Base-by-base conservation (phyloP, 441 rosid species). In the Aleurites moluccanus region DNA sequence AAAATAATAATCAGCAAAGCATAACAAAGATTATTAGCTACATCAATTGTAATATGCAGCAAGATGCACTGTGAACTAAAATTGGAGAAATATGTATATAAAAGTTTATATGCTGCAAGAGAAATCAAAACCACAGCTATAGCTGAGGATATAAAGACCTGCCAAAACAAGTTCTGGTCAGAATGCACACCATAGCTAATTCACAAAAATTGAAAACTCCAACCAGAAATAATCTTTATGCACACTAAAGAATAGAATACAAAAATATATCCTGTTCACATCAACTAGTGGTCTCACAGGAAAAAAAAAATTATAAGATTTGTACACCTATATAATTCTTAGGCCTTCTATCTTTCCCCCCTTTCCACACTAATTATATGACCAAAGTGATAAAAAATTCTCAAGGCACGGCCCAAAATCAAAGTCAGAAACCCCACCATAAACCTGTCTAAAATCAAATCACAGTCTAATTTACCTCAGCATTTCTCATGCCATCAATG, bases 371-470 rank as follows among this genome's bases (percentile, higher is more conserved):
- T 23, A 38, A 57, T 23, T 13, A 20, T 38, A 40, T n/a, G 35
- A 42, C 3, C 44, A 23, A 38, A 70, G 1, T 6, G 10, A 23
- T 38, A 15, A 20, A 56, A 16, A 38, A 21, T 16, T 69, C 50
- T 11, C 16, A 5, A 69, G 14, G 56, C 53, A 71, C 3, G 21
- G 50, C 35, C 47, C 35, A 38, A 56, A 42, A 70, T 40, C 42
- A 60, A 49, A 38, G 20, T 61, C 33, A 27, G 67, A 47, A 72
- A 72, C 45, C n/a, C 47, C n/a, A 61, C 27, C 18, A 38, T n/a
- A 38, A 6, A 59, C 27, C 25, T 25, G n/a, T 33, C 67, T 16
- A 23, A 44, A n/a, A 60, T 10, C 30, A 57, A 70, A 59, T 23
- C 57, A 38, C 40, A 38, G 40, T n/a, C 21, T 72, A 27, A 60